Conservation (phyloP, 2,329 filamentous ascomycete genomes). For the Xylariaceae sp. region DNA sequence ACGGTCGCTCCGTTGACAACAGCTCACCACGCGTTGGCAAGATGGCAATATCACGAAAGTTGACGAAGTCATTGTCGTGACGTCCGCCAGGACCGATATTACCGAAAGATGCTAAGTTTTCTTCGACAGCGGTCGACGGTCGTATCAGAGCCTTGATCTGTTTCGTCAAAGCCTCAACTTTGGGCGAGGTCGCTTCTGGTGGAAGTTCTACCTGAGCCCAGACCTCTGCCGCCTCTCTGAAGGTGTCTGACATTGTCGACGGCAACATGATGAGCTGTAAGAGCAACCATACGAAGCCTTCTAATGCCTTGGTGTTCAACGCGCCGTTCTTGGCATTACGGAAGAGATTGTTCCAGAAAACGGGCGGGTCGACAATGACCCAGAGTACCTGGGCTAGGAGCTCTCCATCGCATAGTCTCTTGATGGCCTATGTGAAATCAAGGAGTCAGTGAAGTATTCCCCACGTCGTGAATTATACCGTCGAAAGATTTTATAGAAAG, state of each 20-base stretch:
- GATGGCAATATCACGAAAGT: constrained; percentile 58
- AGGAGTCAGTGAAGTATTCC: not conserved
- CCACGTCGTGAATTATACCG: not conserved
- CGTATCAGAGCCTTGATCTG: not conserved
- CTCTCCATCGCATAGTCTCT: constrained; percentile 8
- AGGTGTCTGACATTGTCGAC: not conserved
- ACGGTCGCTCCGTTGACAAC: constrained; percentile 45
- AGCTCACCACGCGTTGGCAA: constrained; percentile 64
- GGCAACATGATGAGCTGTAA: constrained; percentile 6
- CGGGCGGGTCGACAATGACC: constrained; percentile 5
- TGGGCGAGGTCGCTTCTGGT: not conserved
- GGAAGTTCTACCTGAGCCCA: not conserved
- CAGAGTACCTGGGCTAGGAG: constrained; percentile 6
- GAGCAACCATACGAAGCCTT: constrained; percentile 9
- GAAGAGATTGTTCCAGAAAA: constrained; percentile 9
- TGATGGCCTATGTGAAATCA: not conserved
- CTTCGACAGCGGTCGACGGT: not conserved
- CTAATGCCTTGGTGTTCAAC: constrained; percentile 4
- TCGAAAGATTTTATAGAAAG: not conserved
- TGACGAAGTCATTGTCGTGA: constrained; percentile 65
- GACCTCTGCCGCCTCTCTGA: constrained; percentile 3
- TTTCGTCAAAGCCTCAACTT: not conserved
- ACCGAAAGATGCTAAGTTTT: not conserved
- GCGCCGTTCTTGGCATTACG: not conserved
- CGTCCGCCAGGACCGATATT: constrained; percentile 5